A percentile compares a stretch with the other conserved stretches of the same genome.
Conservation (phyloP, 2,329 filamentous ascomycete species). For the Fusarium proliferatum region DNA sequence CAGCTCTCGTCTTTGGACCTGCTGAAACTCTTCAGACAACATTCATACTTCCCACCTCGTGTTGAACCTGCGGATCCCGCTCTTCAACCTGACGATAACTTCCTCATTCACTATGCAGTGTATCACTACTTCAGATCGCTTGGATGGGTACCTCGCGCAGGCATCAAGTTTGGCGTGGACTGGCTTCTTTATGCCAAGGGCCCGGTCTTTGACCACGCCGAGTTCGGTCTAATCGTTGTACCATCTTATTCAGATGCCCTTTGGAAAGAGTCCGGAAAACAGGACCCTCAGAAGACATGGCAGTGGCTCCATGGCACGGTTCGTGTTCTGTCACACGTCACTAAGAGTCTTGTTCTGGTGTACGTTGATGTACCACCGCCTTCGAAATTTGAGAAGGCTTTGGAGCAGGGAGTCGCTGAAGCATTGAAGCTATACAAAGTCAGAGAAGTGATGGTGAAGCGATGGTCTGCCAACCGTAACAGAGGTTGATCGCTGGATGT, state of each 20-base stretch:
- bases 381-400: constrained; percentile 56
- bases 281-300: constrained; percentile 69
- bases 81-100: constrained; percentile 81
- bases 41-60: constrained; percentile 75
- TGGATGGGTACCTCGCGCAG: constrained; percentile 92
- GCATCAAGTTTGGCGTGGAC: constrained; percentile 94
- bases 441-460: constrained; percentile 81
- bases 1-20: constrained; percentile 66
- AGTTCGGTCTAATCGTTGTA: constrained; percentile 87
- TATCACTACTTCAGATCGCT: constrained; percentile 97
- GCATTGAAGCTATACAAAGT: constrained; percentile 78
- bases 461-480: constrained; percentile 88
- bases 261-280: constrained; percentile 72
- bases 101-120: constrained; percentile 86
- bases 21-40: constrained; percentile 73
- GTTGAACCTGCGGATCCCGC: constrained; percentile 48
- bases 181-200: constrained; percentile 95
- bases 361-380: constrained; percentile 92
- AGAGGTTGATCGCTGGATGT: constrained; percentile 37
- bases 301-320: constrained; percentile 90
- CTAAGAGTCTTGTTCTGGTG: constrained; percentile 87
- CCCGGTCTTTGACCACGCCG: constrained; percentile 93
- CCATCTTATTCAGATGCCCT: constrained; percentile 82
- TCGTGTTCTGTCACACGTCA: constrained; percentile 87
- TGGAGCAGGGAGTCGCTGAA: constrained; percentile 67